Evolutionary conservation across 225 moss, liverwort and hornwort species (phyloP).

Genomic region (Pseudoscleropodium purum): DNA sequence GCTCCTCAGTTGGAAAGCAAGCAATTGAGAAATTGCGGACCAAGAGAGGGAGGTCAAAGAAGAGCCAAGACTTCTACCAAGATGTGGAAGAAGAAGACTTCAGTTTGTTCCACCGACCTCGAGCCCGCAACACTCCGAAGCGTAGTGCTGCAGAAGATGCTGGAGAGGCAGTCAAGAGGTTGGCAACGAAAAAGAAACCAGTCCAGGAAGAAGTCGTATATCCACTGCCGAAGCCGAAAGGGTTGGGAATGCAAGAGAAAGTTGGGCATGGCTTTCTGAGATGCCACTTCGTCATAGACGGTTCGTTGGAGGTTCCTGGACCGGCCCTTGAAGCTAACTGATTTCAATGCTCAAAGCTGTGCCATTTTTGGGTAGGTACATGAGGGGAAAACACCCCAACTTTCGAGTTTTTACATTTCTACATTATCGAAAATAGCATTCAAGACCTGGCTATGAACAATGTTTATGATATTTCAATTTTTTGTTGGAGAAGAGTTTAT

Average conservation of each 20-base stretch:
- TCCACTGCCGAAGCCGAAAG: not conserved
- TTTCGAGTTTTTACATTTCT: not conserved
- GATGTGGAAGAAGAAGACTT: constrained; percentile 31
- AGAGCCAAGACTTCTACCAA: constrained; percentile 18
- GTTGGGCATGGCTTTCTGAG: constrained; percentile 25
- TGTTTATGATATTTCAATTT: not conserved
- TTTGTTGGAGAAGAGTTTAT: not conserved
- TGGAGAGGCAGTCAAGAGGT: constrained; percentile 1
- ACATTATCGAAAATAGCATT: not conserved
- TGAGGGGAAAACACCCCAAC: not conserved
- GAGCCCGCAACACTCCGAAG: constrained; percentile 14
- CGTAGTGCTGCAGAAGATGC: constrained; percentile 9
- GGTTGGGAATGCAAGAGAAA: constrained; percentile 9
- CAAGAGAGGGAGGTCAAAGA: constrained; percentile 5
- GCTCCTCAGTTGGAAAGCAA: not conserved
- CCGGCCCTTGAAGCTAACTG: not conserved
- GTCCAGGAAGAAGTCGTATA: not conserved
- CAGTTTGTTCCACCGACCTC: constrained; percentile 24
- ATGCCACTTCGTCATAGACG: constrained; percentile 29
- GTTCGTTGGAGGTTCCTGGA: constrained; percentile 10
- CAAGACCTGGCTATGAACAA: not conserved
- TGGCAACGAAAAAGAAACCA: constrained; percentile 5
- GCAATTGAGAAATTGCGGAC: not conserved
- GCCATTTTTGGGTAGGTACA: not conserved
- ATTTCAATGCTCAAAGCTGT: not conserved